These are phyloP conservation scores for Clavispora carvajalis DNA, from an alignment of 805 yeast genomes.

Conservation along the genomic window DNA sequence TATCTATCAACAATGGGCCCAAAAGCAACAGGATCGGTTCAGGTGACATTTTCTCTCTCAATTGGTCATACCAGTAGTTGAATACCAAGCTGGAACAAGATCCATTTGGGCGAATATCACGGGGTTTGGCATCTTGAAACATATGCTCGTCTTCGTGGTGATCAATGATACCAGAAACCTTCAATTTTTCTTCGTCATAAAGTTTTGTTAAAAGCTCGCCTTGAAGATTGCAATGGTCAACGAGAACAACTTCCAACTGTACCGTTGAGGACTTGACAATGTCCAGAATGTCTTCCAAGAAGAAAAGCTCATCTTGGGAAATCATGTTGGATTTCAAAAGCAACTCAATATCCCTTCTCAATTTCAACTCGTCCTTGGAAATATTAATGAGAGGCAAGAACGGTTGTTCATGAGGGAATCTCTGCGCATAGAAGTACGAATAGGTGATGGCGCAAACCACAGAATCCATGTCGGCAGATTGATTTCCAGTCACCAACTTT, in stretches of 20 bases:
- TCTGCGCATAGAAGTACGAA: slow-evolving; percentile 49
- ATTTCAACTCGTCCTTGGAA: slow-evolving; percentile 53
- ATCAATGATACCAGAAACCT: slow-evolving; percentile 65
- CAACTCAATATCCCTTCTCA: slow-evolving; percentile 66
- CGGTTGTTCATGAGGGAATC: slow-evolving; percentile 21
- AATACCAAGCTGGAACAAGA: slow-evolving; percentile 77
- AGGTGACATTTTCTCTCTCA: slow-evolving; percentile 9
- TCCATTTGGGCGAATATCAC: slow-evolving; percentile 59
- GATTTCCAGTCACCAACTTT: slow-evolving; percentile 68
- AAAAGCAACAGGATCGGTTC: slow-evolving; percentile 45
- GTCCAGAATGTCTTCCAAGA: slow-evolving; percentile 57
- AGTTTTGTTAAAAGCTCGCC: slow-evolving; percentile 36
- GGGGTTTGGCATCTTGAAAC: slow-evolving; percentile 49
- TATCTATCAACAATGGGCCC: slow-evolving; percentile 74
- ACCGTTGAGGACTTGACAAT: slow-evolving; percentile 12
- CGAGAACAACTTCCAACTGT: slow-evolving; percentile 49
- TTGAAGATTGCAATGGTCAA: slow-evolving; percentile 76
- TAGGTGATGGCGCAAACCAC: slow-evolving; percentile 70
- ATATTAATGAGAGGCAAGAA: slow-evolving; percentile 76
- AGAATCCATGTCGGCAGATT: slow-evolving; percentile 86
- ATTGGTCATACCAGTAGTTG: slow-evolving; percentile 46
- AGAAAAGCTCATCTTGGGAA: slow-evolving; percentile 47
- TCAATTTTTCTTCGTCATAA: slow-evolving; percentile 18
- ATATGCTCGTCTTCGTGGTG: slow-evolving; percentile 76
- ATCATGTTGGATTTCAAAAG: slow-evolving; percentile 48